Conservation (phyloP, 2,329 filamentous ascomycete genomes). For the Elsinoe necatrix region DNA sequence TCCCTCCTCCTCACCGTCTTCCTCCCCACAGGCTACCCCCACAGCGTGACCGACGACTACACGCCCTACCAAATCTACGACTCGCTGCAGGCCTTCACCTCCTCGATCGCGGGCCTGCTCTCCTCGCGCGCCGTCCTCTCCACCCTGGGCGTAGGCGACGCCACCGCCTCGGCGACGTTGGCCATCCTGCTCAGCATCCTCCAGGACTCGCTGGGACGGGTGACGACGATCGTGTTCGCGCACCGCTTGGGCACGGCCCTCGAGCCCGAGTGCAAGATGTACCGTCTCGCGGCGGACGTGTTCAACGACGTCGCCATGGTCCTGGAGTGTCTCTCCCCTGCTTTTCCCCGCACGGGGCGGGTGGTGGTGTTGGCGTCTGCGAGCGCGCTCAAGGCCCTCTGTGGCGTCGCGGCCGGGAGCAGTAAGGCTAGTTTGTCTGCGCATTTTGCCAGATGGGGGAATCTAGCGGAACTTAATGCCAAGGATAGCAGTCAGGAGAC, state of each 20-base stretch:
- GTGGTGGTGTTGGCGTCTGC: constrained; percentile 52
- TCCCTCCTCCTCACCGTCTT: constrained; percentile 57
- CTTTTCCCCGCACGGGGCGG: constrained; percentile 52
- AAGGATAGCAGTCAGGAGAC: constrained; percentile 96
- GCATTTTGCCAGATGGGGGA: constrained; percentile 81
- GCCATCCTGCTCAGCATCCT: constrained; percentile 76
- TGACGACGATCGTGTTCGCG: constrained; percentile 81
- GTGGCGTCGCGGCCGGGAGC: constrained; percentile 82
- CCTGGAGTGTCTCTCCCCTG: constrained; percentile 73
- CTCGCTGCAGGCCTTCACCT: constrained; percentile 76
- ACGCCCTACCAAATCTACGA: constrained; percentile 58
- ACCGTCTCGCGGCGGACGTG: constrained; percentile 75
- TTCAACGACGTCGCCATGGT: constrained; percentile 83
- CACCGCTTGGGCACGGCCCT: constrained; percentile 72
- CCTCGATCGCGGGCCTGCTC: constrained; percentile 69
- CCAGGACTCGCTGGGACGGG: constrained; percentile 69
- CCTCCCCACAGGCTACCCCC: constrained; percentile 77
- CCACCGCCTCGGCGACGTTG: constrained; percentile 66
- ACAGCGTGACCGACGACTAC: constrained; percentile 80
- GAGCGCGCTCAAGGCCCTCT: constrained; percentile 59
- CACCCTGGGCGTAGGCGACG: constrained; percentile 69
- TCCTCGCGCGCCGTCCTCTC: constrained; percentile 76
- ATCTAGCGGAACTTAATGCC: constrained; percentile 87
- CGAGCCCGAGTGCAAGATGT: constrained; percentile 85
- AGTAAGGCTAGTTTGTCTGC: constrained; percentile 85